These are phyloP conservation scores for Cyberlindnera sargentensis DNA, from an alignment of 805 yeast genomes.

Conservation along the genomic window DNA sequence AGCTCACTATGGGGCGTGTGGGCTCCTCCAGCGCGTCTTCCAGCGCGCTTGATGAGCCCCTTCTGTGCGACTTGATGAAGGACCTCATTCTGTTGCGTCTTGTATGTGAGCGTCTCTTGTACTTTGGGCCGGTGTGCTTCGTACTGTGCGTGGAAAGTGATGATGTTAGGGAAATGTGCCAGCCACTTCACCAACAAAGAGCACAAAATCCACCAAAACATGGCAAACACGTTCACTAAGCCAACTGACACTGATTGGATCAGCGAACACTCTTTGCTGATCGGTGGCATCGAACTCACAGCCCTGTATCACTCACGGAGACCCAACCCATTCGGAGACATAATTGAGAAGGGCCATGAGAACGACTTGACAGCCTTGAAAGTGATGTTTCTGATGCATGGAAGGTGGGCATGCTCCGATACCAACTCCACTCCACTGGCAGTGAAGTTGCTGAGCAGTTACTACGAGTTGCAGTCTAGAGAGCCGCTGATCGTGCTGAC, in stretches of 20 bases:
- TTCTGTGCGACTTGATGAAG: slow-evolving; percentile 32
- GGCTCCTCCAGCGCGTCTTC: neutral
- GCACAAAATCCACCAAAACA: neutral
- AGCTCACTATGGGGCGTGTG: neutral
- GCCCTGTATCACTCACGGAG: slow-evolving; percentile 2
- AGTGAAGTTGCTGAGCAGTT: slow-evolving; percentile 1
- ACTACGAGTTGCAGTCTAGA: slow-evolving; percentile 1
- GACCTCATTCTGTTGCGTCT: slow-evolving; percentile 26
- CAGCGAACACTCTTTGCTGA: neutral
- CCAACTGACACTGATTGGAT: neutral
- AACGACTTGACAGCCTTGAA: no score
- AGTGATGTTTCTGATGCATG: slow-evolving; percentile 6
- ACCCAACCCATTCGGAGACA: slow-evolving; percentile 2
- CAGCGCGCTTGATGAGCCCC: slow-evolving; percentile 25
- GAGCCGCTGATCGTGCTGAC: slow-evolving; percentile 10
- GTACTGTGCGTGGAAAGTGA: neutral
- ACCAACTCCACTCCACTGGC: slow-evolving; percentile 1
- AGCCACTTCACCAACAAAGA: neutral
- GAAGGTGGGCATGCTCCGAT: slow-evolving; percentile 1
- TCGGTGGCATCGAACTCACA: slow-evolving; percentile 9
- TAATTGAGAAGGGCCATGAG: no score
- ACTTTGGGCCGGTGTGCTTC: no score
- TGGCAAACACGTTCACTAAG: neutral
- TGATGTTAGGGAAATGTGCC: neutral
- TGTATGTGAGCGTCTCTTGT: neutral